Percentiles rank a stretch among this genome's conserved stretches.
Conservation (phyloP, 805 yeast genomes). For the Zygosaccharomyces bailii region DNA sequence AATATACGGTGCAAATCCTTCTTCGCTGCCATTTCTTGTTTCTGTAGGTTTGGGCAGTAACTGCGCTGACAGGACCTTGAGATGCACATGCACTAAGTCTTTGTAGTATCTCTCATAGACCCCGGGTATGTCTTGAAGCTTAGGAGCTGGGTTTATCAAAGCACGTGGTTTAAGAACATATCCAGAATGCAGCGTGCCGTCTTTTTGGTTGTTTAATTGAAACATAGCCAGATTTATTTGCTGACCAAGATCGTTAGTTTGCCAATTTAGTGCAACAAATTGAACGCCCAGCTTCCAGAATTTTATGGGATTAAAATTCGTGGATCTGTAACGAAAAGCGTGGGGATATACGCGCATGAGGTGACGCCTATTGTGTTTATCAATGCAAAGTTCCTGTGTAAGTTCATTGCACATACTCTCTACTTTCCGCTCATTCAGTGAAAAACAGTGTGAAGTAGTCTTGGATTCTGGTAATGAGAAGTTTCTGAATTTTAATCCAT, state of each 20-base stretch:
- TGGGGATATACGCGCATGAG: conserved; percentile 89
- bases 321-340: conserved; percentile 66
- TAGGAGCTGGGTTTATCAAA: conserved; percentile 36
- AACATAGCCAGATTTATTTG: conserved; percentile 85
- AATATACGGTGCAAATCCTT: conserved; percentile 26
- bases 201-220: conserved; percentile 45
- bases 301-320: conserved; percentile 73
- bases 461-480: conserved; percentile 86
- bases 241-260: conserved; percentile 83
- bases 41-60: conserved; percentile 71
- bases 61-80: conserved; percentile 74
- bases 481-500: conserved; percentile 75
- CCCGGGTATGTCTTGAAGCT: conserved; percentile 27
- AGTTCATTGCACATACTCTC: conserved; percentile 62
- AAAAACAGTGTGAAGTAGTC: conserved; percentile 75
- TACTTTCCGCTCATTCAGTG: conserved; percentile 73
- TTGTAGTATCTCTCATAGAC: conserved; percentile 20
- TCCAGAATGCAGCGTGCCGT: conserved; percentile 46
- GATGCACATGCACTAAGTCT: conserved; percentile 24
- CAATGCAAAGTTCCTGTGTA: conserved; percentile 50
- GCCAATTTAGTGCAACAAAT: conserved; percentile 98
- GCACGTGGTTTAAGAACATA: conserved; percentile 71
- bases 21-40: conserved; percentile 31
- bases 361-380: conserved; percentile 72
- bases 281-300: conserved; percentile 89